Evolutionary conservation across 352 stramenopile genomes (phyloP), one percentile per base, ranked within the genome.

Genomic region (Globisporangium recalcitrans): DNA sequence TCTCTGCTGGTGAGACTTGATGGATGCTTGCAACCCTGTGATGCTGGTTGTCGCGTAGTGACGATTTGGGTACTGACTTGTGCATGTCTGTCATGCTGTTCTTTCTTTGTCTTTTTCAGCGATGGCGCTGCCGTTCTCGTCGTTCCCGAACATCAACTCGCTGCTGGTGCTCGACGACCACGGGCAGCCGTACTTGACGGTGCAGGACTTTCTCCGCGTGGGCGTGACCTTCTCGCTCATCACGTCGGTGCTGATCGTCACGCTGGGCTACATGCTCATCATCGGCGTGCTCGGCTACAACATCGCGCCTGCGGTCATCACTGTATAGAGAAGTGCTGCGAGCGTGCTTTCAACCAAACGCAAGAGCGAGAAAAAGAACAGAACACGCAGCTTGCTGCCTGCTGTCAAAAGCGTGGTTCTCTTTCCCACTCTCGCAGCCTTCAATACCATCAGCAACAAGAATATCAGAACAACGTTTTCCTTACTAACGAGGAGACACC

Each of bases 61-160:
- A 44, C 57, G 5, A 42, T 32, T 31, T 47, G 9, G 40, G 5
- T 31, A 38, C 14, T 52, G 26, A 56, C 24, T 38, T 10, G 6
- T 11, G 7, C 19, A 21, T n/a, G n/a, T n/a, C n/a, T n/a, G n/a
- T n/a, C n/a, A 29, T 46, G 8, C 22, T 36, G 0, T 19, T 65
- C 44, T 63, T 13, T 62, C 47, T 49, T 21, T 52, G n/a, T 21
- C 47, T 9, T 24, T 46, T 53, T 14, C 52, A 95, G 87, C 88
- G 0, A 96, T 96, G 88, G 90, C 85, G 8, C 71, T 97, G 38
- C 90, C 89, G 26, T 97, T 97, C 65, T 96, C 88, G 7, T 97
- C 89, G 31, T 97, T 97, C 71, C 90, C 89, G 14, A 97, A 97
- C 70, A 95, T 97, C 64, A 96, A 96, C 58, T 96, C 89, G 44